These are phyloP conservation scores for Penicillium flavigenum DNA, from an alignment of 495 filamentous ascomycete genomes.

Conservation along the genomic window DNA sequence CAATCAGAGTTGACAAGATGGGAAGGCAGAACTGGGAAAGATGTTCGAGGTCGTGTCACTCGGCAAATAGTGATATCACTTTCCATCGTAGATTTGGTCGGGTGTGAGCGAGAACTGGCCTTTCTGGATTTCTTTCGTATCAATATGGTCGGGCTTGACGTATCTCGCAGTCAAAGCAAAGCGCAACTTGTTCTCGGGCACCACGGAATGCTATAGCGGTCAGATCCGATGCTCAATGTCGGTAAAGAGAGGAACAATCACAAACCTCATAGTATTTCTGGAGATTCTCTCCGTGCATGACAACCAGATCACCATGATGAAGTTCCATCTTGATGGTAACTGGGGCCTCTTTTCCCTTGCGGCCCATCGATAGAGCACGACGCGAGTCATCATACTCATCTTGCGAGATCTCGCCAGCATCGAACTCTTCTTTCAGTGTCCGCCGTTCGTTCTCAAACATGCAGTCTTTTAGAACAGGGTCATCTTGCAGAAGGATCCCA, in stretches of 20 bases:
- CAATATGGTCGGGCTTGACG: conserved; percentile 31
- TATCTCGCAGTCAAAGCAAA: conserved; percentile 59
- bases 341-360: conserved; percentile 19
- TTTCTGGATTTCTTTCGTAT: conserved; percentile 23
- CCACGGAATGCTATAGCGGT: conserved; percentile 58
- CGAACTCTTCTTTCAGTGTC: conserved; percentile 33
- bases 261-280: conserved; percentile 72
- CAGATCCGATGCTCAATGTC: neutral
- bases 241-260: neutral
- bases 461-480: conserved; percentile 40
- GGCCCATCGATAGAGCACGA: conserved; percentile 5
- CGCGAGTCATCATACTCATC: conserved; percentile 24
- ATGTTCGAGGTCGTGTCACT: neutral
- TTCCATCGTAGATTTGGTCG: conserved; percentile 38
- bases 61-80: conserved; percentile 19
- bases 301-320: conserved; percentile 74
- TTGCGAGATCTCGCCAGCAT: conserved; percentile 22
- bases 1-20: neutral
- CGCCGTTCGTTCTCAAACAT: conserved; percentile 37
- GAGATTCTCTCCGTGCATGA: conserved; percentile 75
- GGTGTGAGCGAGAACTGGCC: conserved; percentile 28
- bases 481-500: conserved; percentile 16
- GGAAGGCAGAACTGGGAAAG: neutral
- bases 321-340: conserved; percentile 45
- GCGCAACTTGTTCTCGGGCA: conserved; percentile 55